phyloP scores from a whole-genome alignment of 2,329 filamentous ascomycete genomes.

The Orbilia oligospora region DNA sequence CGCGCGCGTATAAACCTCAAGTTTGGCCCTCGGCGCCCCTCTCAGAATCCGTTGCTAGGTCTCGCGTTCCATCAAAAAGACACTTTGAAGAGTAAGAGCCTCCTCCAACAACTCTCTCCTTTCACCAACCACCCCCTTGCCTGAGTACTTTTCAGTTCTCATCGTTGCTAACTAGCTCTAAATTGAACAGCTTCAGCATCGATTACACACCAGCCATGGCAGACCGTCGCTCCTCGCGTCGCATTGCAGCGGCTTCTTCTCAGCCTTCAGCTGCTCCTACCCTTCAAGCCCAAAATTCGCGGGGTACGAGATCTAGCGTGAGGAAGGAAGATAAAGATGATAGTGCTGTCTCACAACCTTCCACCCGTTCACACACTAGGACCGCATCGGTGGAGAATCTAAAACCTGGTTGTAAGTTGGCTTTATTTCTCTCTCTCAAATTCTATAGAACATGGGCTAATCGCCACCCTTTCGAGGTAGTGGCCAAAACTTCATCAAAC shows the following conservation, averaged over 20 bases:
- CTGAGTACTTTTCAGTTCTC: background rate
- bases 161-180: conserved; percentile 8
- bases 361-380: conserved; percentile 48
- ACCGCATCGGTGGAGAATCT: conserved; percentile 45
- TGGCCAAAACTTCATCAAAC: conserved; percentile 46
- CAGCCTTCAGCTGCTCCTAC: conserved; percentile 40
- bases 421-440: background rate
- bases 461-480: background rate
- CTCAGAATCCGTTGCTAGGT: conserved; percentile 26
- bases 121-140: background rate
- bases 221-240: conserved; percentile 59
- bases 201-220: conserved; percentile 39
- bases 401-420: conserved; percentile 30
- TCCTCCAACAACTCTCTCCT: conserved; percentile 5
- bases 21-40: conserved; percentile 24
- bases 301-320: conserved; percentile 40
- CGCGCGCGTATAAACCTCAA: conserved; percentile 54
- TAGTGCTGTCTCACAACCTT: conserved; percentile 27
- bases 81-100: conserved; percentile 49
- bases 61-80: conserved; percentile 47
- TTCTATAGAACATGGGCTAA: background rate
- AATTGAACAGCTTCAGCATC: conserved; percentile 42
- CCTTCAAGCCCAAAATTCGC: conserved; percentile 28
- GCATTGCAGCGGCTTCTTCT: conserved; percentile 49
- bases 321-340: conserved; percentile 47